These are phyloP conservation scores for Pythium coloratum DNA, from an alignment of 352 stramenopile species.

Conservation along the genomic window DNA sequence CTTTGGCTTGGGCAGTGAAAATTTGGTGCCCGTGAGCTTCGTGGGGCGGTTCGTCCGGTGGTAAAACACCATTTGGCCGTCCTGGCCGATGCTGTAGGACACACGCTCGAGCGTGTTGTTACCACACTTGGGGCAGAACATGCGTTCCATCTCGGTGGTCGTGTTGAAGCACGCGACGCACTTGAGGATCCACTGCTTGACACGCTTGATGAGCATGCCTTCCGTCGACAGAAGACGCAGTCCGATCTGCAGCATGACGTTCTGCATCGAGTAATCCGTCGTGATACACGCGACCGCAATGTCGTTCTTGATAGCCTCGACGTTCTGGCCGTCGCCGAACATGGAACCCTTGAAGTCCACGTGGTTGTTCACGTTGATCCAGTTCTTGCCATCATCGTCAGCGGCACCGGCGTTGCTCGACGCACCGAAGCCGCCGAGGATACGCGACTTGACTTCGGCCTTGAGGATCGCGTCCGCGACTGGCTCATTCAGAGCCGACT, in stretches of 20 bases:
- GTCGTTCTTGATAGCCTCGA: constrained; percentile 56
- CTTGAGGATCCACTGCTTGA: constrained; percentile 96
- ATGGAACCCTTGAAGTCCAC: constrained; percentile 64
- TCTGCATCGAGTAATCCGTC: constrained; percentile 90
- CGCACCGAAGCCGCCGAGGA: constrained; percentile 79
- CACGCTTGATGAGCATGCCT: constrained; percentile 85
- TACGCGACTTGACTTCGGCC: constrained; percentile 84
- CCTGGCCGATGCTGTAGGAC: constrained; percentile 92
- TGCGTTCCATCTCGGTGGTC: constrained; percentile 89
- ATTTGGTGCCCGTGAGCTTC: constrained; percentile 96
- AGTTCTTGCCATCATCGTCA: constrained; percentile 89
- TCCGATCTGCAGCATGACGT: constrained; percentile 90
- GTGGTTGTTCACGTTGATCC: constrained; percentile 73
- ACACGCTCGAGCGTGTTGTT: constrained; percentile 95
- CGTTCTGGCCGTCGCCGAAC: constrained; percentile 70
- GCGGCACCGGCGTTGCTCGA: constrained; percentile 73
- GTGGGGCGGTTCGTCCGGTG: constrained; percentile 74
- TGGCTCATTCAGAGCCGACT: constrained; percentile 35
- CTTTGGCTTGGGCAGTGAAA: constrained; percentile 96
- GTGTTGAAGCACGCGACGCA: constrained; percentile 97
- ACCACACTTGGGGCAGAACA: constrained; percentile 98
- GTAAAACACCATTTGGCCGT: constrained; percentile 90
- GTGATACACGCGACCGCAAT: constrained; percentile 80
- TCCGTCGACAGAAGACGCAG: constrained; percentile 77
- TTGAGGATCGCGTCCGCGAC: constrained; percentile 61